Evolutionary conservation across 2,329 filamentous ascomycete genomes (phyloP).

Genomic region (Phialophora macrospora): DNA sequence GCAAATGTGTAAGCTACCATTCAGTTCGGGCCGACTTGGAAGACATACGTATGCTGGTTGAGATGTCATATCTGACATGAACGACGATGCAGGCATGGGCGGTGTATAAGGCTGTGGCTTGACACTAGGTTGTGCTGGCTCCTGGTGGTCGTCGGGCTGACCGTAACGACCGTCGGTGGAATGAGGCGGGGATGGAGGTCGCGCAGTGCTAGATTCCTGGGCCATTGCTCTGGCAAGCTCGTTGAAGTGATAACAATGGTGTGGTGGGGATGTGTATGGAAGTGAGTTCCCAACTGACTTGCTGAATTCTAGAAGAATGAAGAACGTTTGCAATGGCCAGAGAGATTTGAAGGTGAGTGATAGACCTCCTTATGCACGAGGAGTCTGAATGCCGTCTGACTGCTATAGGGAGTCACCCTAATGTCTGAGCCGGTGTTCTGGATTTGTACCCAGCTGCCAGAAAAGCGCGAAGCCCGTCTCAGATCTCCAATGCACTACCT

Average conservation of each 20-base stretch:
- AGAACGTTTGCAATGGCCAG: not conserved
- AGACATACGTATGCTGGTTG: slow-evolving; percentile 35
- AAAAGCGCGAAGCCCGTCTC: not conserved
- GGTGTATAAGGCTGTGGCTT: slow-evolving; percentile 33
- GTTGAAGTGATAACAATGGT: not conserved
- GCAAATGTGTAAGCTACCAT: slow-evolving; percentile 23
- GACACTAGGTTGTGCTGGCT: slow-evolving; percentile 2
- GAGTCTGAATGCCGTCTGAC: slow-evolving; percentile 11
- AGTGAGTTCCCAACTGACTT: not conserved
- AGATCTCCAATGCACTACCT: slow-evolving; percentile 19
- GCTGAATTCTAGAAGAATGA: not conserved
- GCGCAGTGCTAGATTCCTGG: slow-evolving; percentile 19
- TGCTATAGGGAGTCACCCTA: slow-evolving; percentile 10
- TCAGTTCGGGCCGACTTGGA: not conserved
- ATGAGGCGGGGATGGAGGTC: slow-evolving; percentile 36
- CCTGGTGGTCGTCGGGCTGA: slow-evolving; percentile 22
- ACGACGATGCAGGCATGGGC: slow-evolving; percentile 27
- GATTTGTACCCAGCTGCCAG: slow-evolving; percentile 23
- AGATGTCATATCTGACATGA: slow-evolving; percentile 21
- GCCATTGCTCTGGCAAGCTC: slow-evolving; percentile 26
- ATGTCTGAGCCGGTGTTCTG: slow-evolving; percentile 24
- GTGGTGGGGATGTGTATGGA: not conserved
- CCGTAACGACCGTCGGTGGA: slow-evolving; percentile 35
- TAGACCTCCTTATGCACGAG: slow-evolving; percentile 12
- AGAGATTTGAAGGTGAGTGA: not conserved